Base-by-base conservation (phyloP, 257 asterid species). In the Solanum pinnatisectum region DNA sequence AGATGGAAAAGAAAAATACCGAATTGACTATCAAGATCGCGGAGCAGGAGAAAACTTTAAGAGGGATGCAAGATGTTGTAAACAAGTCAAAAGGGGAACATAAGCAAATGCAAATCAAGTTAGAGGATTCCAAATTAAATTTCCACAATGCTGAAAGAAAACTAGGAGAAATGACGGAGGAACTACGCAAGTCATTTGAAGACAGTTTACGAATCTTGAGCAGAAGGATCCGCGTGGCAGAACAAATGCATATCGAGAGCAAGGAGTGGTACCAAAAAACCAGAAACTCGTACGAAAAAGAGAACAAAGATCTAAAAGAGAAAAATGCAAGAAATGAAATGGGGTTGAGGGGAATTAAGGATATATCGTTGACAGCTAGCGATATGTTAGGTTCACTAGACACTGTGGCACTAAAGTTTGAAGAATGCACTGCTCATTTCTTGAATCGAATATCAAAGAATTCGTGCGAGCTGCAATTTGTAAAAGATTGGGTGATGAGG, bases 211-310 rank as follows among this genome's bases (percentile, higher is more conserved):
- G 95, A 40, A 94, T 97, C 76, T 89, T 97, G 30, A 95, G 98
- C 90, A 87, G 96, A 15, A 93, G 99, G 79, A 97, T 97, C 81
- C 90, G 93, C 9, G 98, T 97, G 0, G 97, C 98, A 4, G 99
- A 97, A 87, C 98, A 97, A 88, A 88, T 95, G 60, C 99, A 97
- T 44, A 90, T 90, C 2, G 99, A 97, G 92, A 90, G 88, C 91
- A 93, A 91, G 67, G 98, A 96, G 9, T 95, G 95, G 95, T 94
- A 88, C 88, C 70, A 85, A 44, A 92, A 93, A 71, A 90, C 94
- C 2, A 91, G 88, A 89, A 93, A 92, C 11, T 30, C 40, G 2
- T 90, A 65, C 5, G 94, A 90, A 84, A 90, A 91, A 49, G 93
- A 92, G 49, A 92, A 88, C 90, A 89, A 76, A 68, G 95, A 91